Percentiles rank a stretch among this genome's conserved stretches.
phyloP scores from a whole-genome alignment of 805 yeast genomes.

The Lipomyces chichibuensis region DNA sequence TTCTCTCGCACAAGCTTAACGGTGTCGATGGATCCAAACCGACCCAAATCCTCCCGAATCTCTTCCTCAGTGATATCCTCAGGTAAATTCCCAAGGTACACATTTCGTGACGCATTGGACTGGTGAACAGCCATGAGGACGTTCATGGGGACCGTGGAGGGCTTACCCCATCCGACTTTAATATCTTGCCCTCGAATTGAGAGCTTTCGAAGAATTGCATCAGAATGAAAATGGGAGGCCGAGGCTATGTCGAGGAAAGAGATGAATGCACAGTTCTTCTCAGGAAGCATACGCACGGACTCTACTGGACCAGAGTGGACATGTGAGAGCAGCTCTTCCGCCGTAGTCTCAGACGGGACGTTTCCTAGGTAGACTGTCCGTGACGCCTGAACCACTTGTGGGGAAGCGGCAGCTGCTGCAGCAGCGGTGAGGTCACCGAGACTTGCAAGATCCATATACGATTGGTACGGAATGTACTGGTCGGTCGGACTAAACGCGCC shows the following conservation, averaged over 20 bases:
- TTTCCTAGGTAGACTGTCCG: constrained; percentile 91
- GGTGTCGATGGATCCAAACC: constrained; percentile 83
- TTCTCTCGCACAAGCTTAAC: constrained; percentile 79
- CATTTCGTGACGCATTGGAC: constrained; percentile 92
- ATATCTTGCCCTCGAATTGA: constrained; percentile 80
- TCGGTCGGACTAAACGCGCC: constrained; percentile 26
- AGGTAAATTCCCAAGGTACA: constrained; percentile 79
- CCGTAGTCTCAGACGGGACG: constrained; percentile 76
- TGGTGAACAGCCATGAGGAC: constrained; percentile 76
- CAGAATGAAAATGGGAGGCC: constrained; percentile 90
- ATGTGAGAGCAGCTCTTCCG: constrained; percentile 82
- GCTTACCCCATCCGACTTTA: constrained; percentile 91
- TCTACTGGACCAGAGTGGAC: constrained; percentile 91
- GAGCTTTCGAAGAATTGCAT: constrained; percentile 82
- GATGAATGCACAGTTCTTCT: constrained; percentile 85
- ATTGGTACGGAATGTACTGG: constrained; percentile 31
- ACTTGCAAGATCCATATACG: constrained; percentile 33
- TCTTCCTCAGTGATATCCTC: constrained; percentile 68
- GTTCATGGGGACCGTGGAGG: constrained; percentile 70
- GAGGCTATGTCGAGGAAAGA: constrained; percentile 87
- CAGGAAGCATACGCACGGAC: constrained; percentile 67
- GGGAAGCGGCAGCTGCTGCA: constrained; percentile 27
- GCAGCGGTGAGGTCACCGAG: constrained; percentile 19
- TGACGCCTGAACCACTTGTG: constrained; percentile 32
- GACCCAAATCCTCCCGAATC: constrained; percentile 64